Conservation (phyloP, 2,329 filamentous ascomycete genomes). For the Didymella exigua region DNA sequence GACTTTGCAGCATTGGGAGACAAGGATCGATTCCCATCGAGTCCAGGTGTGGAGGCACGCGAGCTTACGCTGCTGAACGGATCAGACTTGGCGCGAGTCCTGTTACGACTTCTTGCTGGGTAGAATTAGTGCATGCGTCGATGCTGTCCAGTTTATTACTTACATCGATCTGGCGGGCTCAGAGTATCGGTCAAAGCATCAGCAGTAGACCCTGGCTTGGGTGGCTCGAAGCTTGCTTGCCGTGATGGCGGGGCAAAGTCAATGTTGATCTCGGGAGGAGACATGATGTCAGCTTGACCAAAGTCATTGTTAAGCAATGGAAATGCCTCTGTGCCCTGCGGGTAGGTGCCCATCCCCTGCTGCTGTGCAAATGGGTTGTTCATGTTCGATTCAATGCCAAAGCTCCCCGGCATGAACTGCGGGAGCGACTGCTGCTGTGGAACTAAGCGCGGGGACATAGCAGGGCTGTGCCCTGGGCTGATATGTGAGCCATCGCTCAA, state of each 20-base stretch:
- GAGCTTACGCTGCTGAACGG: conserved; percentile 59
- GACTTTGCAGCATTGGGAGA: conserved; percentile 53
- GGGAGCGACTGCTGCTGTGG: conserved; percentile 70
- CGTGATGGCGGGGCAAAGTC: conserved; percentile 81
- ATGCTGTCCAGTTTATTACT: conserved; percentile 44
- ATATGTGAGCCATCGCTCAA: conserved; percentile 58
- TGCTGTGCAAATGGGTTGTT: conserved; percentile 56
- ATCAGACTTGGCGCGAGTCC: conserved; percentile 66
- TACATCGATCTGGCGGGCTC: conserved; percentile 74
- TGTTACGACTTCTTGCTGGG: conserved; percentile 59
- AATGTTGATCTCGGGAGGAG: conserved; percentile 92
- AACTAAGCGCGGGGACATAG: conserved; percentile 66
- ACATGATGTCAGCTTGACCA: conserved; percentile 75
- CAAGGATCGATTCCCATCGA: conserved; percentile 47
- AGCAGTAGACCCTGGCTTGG: conserved; percentile 66
- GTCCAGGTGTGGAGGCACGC: conserved; percentile 51
- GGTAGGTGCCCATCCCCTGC: conserved; percentile 59
- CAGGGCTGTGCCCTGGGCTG: conserved; percentile 74
- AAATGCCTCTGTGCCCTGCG: conserved; percentile 55
- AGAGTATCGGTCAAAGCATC: conserved; percentile 65
- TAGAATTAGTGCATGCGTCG: conserved; percentile 25
- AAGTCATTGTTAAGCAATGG: conserved; percentile 64
- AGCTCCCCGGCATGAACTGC: conserved; percentile 54
- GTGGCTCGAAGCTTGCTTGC: conserved; percentile 68
- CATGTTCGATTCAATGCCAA: conserved; percentile 54